Conservation (phyloP, 2,329 filamentous ascomycete species). For the Harringtonia aguacate region DNA sequence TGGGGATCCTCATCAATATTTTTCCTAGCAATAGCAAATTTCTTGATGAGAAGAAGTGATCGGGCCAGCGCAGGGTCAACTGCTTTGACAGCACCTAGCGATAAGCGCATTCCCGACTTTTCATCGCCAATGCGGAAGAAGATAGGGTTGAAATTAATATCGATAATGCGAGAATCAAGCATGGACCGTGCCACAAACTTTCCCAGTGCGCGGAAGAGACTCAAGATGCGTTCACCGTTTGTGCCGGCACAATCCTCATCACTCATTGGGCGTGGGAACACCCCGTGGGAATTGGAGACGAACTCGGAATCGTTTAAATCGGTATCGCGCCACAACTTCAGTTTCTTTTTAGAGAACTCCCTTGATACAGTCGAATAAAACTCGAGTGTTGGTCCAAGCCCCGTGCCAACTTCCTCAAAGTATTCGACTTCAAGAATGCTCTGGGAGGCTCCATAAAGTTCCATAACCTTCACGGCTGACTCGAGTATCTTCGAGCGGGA, state of each 20-base stretch:
- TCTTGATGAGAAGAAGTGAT: constrained; percentile 78
- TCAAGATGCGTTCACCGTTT: constrained; percentile 76
- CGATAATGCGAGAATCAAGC: constrained; percentile 96
- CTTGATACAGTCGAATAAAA: constrained; percentile 97
- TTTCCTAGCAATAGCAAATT: constrained; percentile 75
- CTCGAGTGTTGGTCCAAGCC: constrained; percentile 87
- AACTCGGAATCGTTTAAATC: constrained; percentile 67
- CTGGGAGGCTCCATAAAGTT: constrained; percentile 91
- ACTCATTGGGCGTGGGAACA: constrained; percentile 88
- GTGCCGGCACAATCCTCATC: constrained; percentile 63
- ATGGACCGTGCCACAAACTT: constrained; percentile 97
- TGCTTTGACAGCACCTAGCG: constrained; percentile 77
- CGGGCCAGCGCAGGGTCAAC: constrained; percentile 81
- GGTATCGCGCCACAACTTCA: constrained; percentile 92
- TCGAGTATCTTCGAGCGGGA: constrained; percentile 90
- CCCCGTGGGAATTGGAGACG: constrained; percentile 70
- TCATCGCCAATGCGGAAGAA: constrained; percentile 90
- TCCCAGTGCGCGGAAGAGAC: constrained; percentile 85
- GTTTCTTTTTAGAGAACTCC: constrained; percentile 94
- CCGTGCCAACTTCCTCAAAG: constrained; percentile 96
- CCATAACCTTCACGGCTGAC: constrained; percentile 97
- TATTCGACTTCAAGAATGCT: constrained; percentile 97
- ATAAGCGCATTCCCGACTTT: constrained; percentile 59
- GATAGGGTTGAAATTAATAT: constrained; percentile 92
- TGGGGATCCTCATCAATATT: constrained; percentile 60